Evolutionary conservation across 2,329 filamentous ascomycete species (phyloP).

Genomic region (Parafenestella ontariensis): DNA sequence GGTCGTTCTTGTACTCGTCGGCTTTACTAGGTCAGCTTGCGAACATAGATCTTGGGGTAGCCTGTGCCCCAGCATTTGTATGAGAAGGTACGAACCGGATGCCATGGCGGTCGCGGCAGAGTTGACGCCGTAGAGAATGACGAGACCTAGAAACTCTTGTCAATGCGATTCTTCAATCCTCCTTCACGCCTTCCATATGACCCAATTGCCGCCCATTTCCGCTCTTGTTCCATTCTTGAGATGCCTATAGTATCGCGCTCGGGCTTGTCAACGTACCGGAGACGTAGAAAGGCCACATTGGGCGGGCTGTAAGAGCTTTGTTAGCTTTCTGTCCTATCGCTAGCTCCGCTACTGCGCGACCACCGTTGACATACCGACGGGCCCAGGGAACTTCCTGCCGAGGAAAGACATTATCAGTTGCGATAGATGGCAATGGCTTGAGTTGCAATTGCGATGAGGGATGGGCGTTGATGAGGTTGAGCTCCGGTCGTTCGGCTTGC

Average conservation of each 20-base stretch:
- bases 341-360: conserved; percentile 2
- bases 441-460: conserved; percentile 39
- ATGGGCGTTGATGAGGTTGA: conserved; percentile 34
- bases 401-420: conserved; percentile 54
- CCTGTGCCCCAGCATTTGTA: background rate
- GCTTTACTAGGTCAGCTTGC: conserved; percentile 59
- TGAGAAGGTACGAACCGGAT: conserved; percentile 68
- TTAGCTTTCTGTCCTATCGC: conserved; percentile 35
- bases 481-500: conserved; percentile 23
- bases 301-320: conserved; percentile 70
- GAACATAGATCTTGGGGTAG: background rate
- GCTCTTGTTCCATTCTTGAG: conserved; percentile 1
- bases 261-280: conserved; percentile 73
- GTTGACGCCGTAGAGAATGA: conserved; percentile 94
- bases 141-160: conserved; percentile 64
- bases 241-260: background rate
- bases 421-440: conserved; percentile 40
- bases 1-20: conserved; percentile 97
- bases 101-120: conserved; percentile 78
- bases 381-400: conserved; percentile 60
- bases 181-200: conserved; percentile 8
- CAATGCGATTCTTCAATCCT: conserved; percentile 15
- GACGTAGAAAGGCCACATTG: conserved; percentile 91
- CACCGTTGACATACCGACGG: conserved; percentile 53
- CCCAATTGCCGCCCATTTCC: conserved; percentile 3